Evolutionary conservation across 1,284 basidiomycete genomes (phyloP).

Genomic region (Cryptococcus amylolentus): DNA sequence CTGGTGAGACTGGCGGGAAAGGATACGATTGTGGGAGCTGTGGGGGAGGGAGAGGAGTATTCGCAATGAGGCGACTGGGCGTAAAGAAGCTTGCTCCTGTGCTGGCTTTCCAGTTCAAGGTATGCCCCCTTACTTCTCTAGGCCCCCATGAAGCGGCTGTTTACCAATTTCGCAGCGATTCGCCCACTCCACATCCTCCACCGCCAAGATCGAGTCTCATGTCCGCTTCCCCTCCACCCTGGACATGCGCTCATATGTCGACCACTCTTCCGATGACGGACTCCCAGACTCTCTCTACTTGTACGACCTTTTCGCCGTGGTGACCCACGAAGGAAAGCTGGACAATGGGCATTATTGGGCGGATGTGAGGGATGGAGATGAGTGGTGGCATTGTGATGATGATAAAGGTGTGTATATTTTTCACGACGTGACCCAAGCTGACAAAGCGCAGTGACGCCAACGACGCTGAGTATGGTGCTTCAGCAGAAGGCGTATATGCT

Average conservation of each 20-base stretch:
- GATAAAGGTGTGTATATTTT: conserved; percentile 64
- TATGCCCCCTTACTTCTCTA: conserved; percentile 37
- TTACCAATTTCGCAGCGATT: conserved; percentile 63
- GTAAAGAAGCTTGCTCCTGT: conserved; percentile 84
- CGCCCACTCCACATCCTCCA: conserved; percentile 72
- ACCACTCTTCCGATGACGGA: neutral
- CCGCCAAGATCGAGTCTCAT: conserved; percentile 71
- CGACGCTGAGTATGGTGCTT: conserved; percentile 65
- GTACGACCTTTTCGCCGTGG: conserved; percentile 89
- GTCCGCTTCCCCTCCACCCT: conserved; percentile 78
- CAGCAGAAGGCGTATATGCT: conserved; percentile 81
- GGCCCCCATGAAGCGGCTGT: neutral
- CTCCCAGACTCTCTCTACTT: conserved; percentile 69
- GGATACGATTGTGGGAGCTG: conserved; percentile 47
- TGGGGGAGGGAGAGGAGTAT: conserved; percentile 37
- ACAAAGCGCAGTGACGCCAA: conserved; percentile 57
- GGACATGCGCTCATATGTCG: conserved; percentile 83
- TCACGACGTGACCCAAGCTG: neutral
- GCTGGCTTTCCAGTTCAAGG: conserved; percentile 93
- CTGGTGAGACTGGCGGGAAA: conserved; percentile 31
- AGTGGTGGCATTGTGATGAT: conserved; percentile 96
- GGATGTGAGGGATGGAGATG: conserved; percentile 36
- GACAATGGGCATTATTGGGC: conserved; percentile 83
- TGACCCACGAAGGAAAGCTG: conserved; percentile 91
- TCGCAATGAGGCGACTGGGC: conserved; percentile 65